phyloP scores from a whole-genome alignment of 495 filamentous ascomycete species.

The Podospora didyma region DNA sequence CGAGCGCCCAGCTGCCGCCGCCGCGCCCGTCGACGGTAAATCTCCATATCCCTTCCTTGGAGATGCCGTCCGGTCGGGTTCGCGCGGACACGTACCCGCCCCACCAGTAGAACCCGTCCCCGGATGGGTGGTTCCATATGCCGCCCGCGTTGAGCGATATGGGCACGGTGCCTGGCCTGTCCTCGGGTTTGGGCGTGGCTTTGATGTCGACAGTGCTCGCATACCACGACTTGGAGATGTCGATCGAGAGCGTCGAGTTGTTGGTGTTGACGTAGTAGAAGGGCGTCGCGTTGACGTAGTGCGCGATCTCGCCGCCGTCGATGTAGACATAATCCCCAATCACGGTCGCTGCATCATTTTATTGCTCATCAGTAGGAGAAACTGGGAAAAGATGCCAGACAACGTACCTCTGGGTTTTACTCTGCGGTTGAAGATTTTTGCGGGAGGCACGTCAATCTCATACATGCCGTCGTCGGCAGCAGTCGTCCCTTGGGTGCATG shows the following conservation, averaged over 20 bases:
- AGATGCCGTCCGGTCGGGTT: background rate
- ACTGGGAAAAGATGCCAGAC: too few species aligned
- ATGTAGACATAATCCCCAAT: constrained; percentile 20
- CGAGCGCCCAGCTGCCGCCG: constrained; percentile 31
- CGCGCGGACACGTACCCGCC: constrained; percentile 22
- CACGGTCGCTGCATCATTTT: constrained; percentile 8
- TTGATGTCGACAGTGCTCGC: constrained; percentile 21
- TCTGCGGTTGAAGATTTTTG: too few species aligned
- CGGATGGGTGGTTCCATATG: constrained; percentile 23
- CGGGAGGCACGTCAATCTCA: too few species aligned
- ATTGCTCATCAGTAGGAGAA: too few species aligned
- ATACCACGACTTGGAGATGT: constrained; percentile 33
- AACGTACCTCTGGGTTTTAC: too few species aligned
- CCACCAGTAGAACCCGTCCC: constrained; percentile 31
- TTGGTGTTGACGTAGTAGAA: constrained; percentile 9
- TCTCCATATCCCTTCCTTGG: constrained; percentile 24
- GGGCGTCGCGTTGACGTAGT: constrained; percentile 6
- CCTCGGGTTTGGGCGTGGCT: constrained; percentile 23
- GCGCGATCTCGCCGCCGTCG: constrained; percentile 15
- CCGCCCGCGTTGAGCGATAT: constrained; percentile 12
- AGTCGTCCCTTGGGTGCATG: too few species aligned
- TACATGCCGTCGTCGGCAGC: too few species aligned
- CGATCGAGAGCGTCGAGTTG: constrained; percentile 34
- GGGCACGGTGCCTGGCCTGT: background rate
- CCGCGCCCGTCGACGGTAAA: constrained; percentile 31